Base-by-base conservation (phyloP, 345 rosid species). In the Jatropha curcas region DNA sequence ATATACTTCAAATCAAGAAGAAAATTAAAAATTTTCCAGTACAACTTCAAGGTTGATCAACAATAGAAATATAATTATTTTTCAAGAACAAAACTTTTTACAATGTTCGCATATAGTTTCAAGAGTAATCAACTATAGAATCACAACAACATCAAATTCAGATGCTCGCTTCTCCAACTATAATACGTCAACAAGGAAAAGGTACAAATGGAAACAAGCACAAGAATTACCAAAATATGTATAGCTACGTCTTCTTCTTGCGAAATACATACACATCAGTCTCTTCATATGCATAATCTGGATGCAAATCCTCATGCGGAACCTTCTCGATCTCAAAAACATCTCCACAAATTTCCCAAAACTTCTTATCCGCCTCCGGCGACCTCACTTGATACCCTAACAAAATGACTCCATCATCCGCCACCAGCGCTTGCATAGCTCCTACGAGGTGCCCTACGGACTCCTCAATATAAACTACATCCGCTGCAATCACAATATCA, bases 401-500 rank as follows among this genome's bases (percentile, higher is more conserved):
- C 73, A 93, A 67, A 70, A 91, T 88, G 1, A 85, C 85, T 4
- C 98, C 97, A 37, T 93, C 90, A 33, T 86, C 90, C 62, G 88
- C 86, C 87, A 93, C 77, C 39, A 93, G 70, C 46, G 61, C 60
- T 71, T 86, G 89, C 96, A 91, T 88, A 27, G 93, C 94, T 55
- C 82, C 78, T 74, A 94, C 85, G 13, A 94, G 74, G 1, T 86
- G 88, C 53, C 74, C 77, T 11, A 84, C 94, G 0, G 90, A 78
- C 34, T 94, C 93, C 80, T 91, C 92, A 22, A 94, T 88, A 73
- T 94, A 94, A 35, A 91, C 97, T 20, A 94, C 96, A 67, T 93
- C 98, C 28, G 98, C 82, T 60, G 96, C 98, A 22, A 93, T 80
- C 33, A 91, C 98, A 33, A 89, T 30, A 71, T 91, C 96, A 71